These are phyloP conservation scores for Phytophthora fragariaefolia DNA, from an alignment of 352 stramenopile genomes.

Conservation along the genomic window DNA sequence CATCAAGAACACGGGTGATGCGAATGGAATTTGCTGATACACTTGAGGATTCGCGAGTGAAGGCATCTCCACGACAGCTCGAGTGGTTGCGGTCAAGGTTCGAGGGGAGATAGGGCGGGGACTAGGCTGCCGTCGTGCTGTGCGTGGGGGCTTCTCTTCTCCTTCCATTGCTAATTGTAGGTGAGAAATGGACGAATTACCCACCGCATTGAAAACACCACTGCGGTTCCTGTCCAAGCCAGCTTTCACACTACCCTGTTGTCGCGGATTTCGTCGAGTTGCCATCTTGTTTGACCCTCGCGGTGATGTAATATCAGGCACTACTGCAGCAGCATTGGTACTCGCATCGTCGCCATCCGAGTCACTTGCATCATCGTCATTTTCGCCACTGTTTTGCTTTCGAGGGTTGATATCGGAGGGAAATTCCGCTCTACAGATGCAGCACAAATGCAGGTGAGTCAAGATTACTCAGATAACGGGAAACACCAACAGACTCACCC, in stretches of 20 bases:
- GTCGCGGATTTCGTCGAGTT: constrained; percentile 16
- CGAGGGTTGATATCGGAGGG: constrained; percentile 45
- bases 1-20: constrained; percentile 64
- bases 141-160: constrained; percentile 17
- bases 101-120: constrained; percentile 18
- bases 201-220: constrained; percentile 51
- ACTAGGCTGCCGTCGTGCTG: constrained; percentile 18
- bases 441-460: background rate
- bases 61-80: constrained; percentile 13
- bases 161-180: constrained; percentile 38
- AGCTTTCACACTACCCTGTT: constrained; percentile 13
- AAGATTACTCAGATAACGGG: background rate
- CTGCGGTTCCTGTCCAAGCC: constrained; percentile 33
- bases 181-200: constrained; percentile 31
- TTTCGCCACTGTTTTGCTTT: constrained; percentile 16
- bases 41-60: constrained; percentile 9
- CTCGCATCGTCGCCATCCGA: constrained; percentile 11
- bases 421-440: constrained; percentile 55
- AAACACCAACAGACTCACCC: constrained; percentile 29
- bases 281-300: constrained; percentile 7
- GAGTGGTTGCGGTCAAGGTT: background rate
- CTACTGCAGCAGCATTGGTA: constrained; percentile 9
- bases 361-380: constrained; percentile 29
- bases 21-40: constrained; percentile 57
- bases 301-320: constrained; percentile 22